phyloP scores from a whole-genome alignment of 306 rosid genomes.

The Coriaria nepalensis region DNA sequence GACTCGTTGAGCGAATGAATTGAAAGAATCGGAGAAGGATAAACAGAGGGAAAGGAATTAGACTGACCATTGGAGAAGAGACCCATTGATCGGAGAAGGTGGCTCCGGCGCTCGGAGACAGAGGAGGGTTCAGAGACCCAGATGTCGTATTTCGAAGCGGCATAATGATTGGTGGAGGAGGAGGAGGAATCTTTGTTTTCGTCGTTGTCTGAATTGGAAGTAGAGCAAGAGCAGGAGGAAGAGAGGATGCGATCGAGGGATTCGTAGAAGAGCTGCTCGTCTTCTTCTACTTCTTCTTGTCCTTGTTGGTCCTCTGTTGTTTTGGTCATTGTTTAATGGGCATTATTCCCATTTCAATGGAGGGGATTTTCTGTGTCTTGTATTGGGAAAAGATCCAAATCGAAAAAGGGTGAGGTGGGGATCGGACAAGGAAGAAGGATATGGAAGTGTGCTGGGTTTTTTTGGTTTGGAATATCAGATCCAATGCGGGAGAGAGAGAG shows the following conservation, averaged over 20 bases:
- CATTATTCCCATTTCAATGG: slow-evolving; percentile 54
- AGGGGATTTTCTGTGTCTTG: slow-evolving; percentile 1
- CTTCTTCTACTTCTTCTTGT: slow-evolving; percentile 28
- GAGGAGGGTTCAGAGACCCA: slow-evolving; percentile 96
- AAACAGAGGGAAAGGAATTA: background rate
- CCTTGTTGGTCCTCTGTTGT: slow-evolving; percentile 1
- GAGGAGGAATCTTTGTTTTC: slow-evolving; percentile 9
- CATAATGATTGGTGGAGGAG: slow-evolving; percentile 34
- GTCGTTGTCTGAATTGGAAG: slow-evolving; percentile 52
- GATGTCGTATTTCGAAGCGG: slow-evolving; percentile 51
- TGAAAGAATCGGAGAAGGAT: no score
- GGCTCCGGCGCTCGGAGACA: slow-evolving; percentile 70
- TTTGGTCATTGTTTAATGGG: slow-evolving; percentile 69
- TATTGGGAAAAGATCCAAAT: no score
- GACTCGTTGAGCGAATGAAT: no score
- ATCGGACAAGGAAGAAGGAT: no score
- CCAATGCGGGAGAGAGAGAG: no score
- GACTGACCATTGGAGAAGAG: slow-evolving; percentile 31
- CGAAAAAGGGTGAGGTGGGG: slow-evolving; percentile 11
- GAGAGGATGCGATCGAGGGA: slow-evolving; percentile 79
- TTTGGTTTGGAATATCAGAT: no score
- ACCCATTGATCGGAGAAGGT: slow-evolving; percentile 65
- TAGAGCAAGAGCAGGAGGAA: slow-evolving; percentile 76
- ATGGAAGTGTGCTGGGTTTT: no score
- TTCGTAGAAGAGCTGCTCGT: slow-evolving; percentile 70